A percentile compares a stretch with the other conserved stretches of the same genome.
Evolutionary conservation across 2,329 filamentous ascomycete genomes (phyloP).

Genomic region (Claviceps paspali): DNA sequence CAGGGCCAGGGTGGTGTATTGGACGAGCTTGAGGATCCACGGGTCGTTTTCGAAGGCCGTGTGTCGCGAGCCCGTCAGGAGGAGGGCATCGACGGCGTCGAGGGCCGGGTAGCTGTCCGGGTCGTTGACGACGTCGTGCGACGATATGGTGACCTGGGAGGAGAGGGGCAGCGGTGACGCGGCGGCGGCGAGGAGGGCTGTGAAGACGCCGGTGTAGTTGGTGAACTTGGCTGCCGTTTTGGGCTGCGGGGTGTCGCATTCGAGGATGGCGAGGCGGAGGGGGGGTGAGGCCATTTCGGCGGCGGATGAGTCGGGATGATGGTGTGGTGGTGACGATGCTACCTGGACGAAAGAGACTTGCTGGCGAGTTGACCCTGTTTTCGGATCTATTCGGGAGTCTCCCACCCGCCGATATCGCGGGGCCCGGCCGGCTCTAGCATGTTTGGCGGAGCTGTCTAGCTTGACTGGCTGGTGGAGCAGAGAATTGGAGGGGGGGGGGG

Average conservation of each 20-base stretch:
- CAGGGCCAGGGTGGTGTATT: constrained; percentile 20
- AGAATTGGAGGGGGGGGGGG: too few species aligned
- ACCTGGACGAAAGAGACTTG: too few species aligned
- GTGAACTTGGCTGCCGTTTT: constrained; percentile 49
- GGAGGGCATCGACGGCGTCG: constrained; percentile 62
- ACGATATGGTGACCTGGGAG: constrained; percentile 40
- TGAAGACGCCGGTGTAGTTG: constrained; percentile 59
- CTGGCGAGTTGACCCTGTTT: too few species aligned
- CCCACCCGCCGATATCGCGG: too few species aligned
- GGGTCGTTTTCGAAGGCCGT: constrained; percentile 27
- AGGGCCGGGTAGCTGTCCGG: constrained; percentile 54
- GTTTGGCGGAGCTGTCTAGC: too few species aligned
- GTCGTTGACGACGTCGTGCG: constrained; percentile 55
- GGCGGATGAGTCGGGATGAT: background rate
- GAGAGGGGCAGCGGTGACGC: constrained; percentile 23
- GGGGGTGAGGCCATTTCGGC: constrained; percentile 15
- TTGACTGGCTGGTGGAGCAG: too few species aligned
- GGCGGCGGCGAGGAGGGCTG: constrained; percentile 36
- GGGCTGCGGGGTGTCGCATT: constrained; percentile 66
- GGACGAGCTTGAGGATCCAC: constrained; percentile 28
- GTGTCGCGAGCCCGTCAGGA: constrained; percentile 62
- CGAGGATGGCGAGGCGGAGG: constrained; percentile 71
- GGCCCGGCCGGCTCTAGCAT: too few species aligned
- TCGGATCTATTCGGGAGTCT: too few species aligned
- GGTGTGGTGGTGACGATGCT: too few species aligned